Percentiles rank a stretch among this genome's conserved stretches.
These are phyloP conservation scores for Ophiostoma tasmaniense DNA, from an alignment of 2,329 filamentous ascomycete species.

Conservation along the genomic window DNA sequence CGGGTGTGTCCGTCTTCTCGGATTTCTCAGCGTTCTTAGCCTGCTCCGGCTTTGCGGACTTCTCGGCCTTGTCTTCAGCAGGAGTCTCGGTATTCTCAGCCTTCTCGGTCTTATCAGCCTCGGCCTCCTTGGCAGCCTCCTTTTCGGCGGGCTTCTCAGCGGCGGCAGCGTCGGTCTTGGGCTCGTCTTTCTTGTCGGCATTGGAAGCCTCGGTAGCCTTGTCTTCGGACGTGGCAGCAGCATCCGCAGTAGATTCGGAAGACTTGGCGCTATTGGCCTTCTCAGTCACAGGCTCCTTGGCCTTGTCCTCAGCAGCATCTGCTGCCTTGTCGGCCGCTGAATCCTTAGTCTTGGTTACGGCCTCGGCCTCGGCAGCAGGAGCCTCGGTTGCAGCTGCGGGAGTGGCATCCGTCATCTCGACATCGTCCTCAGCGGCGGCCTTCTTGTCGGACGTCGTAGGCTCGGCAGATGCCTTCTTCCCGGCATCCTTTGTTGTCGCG, in stretches of 20 bases:
- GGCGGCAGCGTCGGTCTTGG: background rate
- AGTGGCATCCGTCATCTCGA: constrained; percentile 26
- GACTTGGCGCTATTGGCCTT: background rate
- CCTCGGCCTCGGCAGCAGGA: background rate
- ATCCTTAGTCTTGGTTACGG: background rate
- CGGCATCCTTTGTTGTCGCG: background rate
- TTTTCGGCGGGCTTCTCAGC: background rate
- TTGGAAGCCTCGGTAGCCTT: background rate
- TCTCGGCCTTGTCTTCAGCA: background rate
- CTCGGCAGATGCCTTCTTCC: background rate
- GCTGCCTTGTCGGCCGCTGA: background rate
- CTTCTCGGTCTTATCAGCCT: background rate
- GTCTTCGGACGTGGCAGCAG: background rate
- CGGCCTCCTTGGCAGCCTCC: background rate
- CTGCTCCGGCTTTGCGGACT: background rate
- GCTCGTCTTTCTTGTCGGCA: background rate
- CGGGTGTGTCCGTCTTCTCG: background rate
- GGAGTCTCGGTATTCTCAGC: background rate
- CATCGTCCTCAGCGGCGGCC: background rate
- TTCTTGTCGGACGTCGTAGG: background rate
- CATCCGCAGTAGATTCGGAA: background rate
- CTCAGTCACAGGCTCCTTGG: background rate
- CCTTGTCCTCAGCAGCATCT: background rate
- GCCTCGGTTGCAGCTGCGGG: background rate
- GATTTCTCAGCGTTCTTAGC: background rate